phyloP scores from a whole-genome alignment of 257 asterid genomes.

The Parsonsia alboflavescens region DNA sequence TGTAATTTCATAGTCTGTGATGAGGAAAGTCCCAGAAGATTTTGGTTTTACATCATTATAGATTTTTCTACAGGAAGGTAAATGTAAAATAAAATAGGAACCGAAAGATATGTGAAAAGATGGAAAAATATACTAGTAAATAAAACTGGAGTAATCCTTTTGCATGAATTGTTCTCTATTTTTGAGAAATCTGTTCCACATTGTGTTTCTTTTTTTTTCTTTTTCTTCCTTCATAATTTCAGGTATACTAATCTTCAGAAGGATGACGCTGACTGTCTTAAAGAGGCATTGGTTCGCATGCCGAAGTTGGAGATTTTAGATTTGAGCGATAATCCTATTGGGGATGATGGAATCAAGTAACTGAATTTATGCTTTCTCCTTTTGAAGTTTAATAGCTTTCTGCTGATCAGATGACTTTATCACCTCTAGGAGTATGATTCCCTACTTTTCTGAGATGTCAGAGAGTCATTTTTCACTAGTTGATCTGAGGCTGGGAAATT shows the following conservation, averaged over 20 bases:
- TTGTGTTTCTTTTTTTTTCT: constrained; percentile 1
- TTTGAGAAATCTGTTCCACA: constrained; percentile 7
- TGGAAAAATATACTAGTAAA: not conserved
- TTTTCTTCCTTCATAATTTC: constrained; percentile 23
- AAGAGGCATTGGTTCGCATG: constrained; percentile 52
- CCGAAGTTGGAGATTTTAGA: constrained; percentile 82
- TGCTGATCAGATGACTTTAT: constrained; percentile 3
- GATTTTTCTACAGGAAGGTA: not conserved
- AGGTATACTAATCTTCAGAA: constrained; percentile 58
- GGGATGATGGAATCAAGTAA: constrained; percentile 68
- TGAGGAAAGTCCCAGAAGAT: not conserved
- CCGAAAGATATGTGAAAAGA: not conserved
- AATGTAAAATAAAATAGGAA: not conserved
- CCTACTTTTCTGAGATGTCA: constrained; percentile 56
- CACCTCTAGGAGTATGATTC: constrained; percentile 52
- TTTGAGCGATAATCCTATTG: constrained; percentile 75
- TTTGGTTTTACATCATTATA: not conserved
- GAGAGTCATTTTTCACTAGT: constrained; percentile 40
- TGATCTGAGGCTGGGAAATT: constrained; percentile 74
- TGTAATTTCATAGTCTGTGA: not conserved
- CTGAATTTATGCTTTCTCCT: constrained; percentile 7
- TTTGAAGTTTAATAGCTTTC: not conserved
- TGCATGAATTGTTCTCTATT: not conserved
- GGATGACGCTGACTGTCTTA: constrained; percentile 65
- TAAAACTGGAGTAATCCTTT: not conserved